These are phyloP conservation scores for Pythium utonaiense DNA, from an alignment of 352 stramenopile species.

Conservation along the genomic window DNA sequence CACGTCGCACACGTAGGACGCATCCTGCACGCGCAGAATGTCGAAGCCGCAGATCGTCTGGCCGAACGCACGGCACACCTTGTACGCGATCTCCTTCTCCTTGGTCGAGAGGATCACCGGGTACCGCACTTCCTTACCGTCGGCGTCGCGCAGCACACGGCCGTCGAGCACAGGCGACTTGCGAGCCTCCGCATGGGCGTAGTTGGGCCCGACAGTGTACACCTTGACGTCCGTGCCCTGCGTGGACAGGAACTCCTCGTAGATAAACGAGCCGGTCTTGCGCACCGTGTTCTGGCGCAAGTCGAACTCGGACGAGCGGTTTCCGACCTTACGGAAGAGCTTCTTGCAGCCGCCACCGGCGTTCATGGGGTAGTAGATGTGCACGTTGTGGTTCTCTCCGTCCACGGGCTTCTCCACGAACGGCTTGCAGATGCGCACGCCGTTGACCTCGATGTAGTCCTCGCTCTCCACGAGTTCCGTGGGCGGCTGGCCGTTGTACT, in stretches of 20 bases:
- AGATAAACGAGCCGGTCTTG: constrained; percentile 90
- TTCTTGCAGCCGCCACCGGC: constrained; percentile 98
- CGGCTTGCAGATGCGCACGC: constrained; percentile 96
- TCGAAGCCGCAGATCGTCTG: constrained; percentile 99
- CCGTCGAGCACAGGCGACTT: constrained; percentile 99
- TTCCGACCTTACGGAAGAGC: constrained; percentile 97
- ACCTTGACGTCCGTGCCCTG: constrained; percentile 99
- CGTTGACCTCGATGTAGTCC: constrained; percentile 87
- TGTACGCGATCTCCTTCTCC: constrained; percentile 98
- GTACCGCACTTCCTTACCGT: constrained; percentile 98
- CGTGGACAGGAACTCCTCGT: constrained; percentile 98
- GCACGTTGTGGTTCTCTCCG: constrained; percentile 99
- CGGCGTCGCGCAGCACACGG: constrained; percentile 94
- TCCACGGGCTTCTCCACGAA: constrained; percentile 99
- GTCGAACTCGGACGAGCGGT: constrained; percentile 94
- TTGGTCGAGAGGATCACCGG: constrained; percentile 97
- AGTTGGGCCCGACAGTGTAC: constrained; percentile 98
- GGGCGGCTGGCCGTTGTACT: constrained; percentile 55
- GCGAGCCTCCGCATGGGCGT: constrained; percentile 98
- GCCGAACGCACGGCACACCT: constrained; percentile 73
- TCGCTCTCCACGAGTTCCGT: constrained; percentile 60
- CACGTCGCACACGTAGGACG: constrained; percentile 98
- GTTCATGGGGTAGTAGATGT: constrained; percentile 99
- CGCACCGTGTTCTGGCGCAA: constrained; percentile 95
- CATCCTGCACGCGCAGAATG: constrained; percentile 91